A percentile compares a stretch with the other conserved stretches of the same genome.
Conservation (phyloP, 139 green algal genomes). For the Picochlorum costavermella region DNA sequence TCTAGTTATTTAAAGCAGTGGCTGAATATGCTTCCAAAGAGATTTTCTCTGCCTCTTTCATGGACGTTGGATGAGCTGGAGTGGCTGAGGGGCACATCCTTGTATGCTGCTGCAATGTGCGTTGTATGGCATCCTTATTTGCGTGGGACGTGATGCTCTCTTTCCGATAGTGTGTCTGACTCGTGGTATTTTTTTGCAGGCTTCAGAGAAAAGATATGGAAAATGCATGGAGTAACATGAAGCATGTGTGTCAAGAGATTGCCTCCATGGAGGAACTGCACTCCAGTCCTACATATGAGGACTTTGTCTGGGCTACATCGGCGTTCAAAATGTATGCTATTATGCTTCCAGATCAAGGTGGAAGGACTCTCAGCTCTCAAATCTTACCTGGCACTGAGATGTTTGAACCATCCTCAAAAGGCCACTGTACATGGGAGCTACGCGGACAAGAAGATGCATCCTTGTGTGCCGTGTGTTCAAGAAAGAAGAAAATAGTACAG, state of each 20-base stretch:
- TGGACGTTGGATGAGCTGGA: constrained; percentile 40
- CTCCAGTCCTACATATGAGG: constrained; percentile 34
- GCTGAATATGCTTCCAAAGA: constrained; percentile 29
- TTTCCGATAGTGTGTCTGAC: too few species aligned
- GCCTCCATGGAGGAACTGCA: constrained; percentile 11
- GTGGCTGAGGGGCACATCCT: constrained; percentile 59
- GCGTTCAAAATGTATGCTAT: constrained; percentile 32
- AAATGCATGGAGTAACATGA: constrained; percentile 22
- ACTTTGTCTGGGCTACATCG: constrained; percentile 64
- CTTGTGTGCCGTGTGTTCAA: constrained; percentile 1
- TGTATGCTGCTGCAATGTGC: constrained; percentile 42
- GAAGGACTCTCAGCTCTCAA: background rate
- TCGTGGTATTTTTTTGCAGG: constrained; percentile 5
- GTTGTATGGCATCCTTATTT: background rate
- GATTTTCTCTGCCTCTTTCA: constrained; percentile 40
- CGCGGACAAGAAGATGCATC: background rate
- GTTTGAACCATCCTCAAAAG: background rate
- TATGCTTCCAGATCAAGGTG: background rate
- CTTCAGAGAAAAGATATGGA: constrained; percentile 14
- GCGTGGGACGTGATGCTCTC: too few species aligned
- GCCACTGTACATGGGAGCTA: background rate
- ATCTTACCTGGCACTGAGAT: background rate
- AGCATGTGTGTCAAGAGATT: constrained; percentile 22
- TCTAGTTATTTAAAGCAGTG: constrained; percentile 15
- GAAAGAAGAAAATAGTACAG: background rate